phyloP scores from a whole-genome alignment of 306 rosid genomes.

The Dalbergia oliveri region DNA sequence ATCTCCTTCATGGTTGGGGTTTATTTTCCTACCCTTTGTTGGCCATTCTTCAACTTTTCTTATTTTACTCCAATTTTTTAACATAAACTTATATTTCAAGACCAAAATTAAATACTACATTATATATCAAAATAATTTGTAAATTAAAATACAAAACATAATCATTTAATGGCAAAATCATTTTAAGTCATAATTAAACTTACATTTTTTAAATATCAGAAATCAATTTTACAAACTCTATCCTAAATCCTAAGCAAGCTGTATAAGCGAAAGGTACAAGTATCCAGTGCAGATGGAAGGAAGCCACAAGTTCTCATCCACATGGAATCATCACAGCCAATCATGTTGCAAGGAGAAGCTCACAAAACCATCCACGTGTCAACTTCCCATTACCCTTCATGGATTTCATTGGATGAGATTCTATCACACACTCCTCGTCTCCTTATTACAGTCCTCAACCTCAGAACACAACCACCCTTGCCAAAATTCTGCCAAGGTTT shows the following conservation, averaged over 20 bases:
- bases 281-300: background rate
- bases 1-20: background rate
- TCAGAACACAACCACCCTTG: background rate
- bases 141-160: too few species aligned
- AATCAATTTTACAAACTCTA: too few species aligned
- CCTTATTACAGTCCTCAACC: background rate
- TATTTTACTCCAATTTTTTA: background rate
- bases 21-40: background rate
- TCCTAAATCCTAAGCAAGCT: too few species aligned
- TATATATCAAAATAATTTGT: too few species aligned
- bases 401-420: constrained; percentile 76
- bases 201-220: too few species aligned
- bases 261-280: background rate
- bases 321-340: constrained; percentile 59
- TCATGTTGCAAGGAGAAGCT: constrained; percentile 27
- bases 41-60: background rate
- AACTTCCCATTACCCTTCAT: constrained; percentile 48
- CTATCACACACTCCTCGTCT: constrained; percentile 34
- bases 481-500: background rate
- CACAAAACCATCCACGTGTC: constrained; percentile 62
- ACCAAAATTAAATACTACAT: too few species aligned
- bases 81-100: background rate
- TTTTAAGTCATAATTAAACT: too few species aligned
- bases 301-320: constrained; percentile 52
- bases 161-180: too few species aligned